Conservation (phyloP, 139 green algal genomes). For the Tetradesmus obliquus region DNA sequence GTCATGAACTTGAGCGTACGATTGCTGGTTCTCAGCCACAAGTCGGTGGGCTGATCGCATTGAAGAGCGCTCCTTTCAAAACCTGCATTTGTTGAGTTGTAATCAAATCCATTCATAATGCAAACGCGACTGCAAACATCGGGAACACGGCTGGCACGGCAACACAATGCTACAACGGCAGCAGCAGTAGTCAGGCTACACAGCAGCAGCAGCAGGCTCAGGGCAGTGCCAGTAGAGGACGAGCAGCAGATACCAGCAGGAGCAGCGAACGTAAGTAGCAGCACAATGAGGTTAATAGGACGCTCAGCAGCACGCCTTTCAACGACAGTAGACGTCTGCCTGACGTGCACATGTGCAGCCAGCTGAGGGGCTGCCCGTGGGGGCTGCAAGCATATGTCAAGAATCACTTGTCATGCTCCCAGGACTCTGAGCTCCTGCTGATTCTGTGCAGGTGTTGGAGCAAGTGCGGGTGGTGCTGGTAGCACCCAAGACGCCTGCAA, state of each 20-base stretch:
- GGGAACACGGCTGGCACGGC: not conserved
- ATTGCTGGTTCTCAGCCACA: not conserved
- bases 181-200: not conserved
- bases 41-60: not conserved
- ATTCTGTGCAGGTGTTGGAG: constrained; percentile 34
- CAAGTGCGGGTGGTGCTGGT: constrained; percentile 59
- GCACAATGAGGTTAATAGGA: no score
- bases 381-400: no score
- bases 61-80: not conserved
- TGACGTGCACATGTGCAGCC: no score
- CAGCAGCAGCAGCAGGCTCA: not conserved
- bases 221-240: not conserved
- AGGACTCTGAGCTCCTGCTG: no score
- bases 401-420: no score
- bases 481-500: constrained; percentile 63
- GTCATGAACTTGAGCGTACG: not conserved
- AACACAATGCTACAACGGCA: not conserved
- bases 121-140: not conserved
- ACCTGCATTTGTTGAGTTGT: no score
- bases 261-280: not conserved
- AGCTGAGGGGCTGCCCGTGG: no score
- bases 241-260: not conserved
- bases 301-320: no score
- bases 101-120: not conserved
- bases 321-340: no score